Evolutionary conservation across 2,329 filamentous ascomycete genomes (phyloP).

Genomic region (Colletotrichum sp.): DNA sequence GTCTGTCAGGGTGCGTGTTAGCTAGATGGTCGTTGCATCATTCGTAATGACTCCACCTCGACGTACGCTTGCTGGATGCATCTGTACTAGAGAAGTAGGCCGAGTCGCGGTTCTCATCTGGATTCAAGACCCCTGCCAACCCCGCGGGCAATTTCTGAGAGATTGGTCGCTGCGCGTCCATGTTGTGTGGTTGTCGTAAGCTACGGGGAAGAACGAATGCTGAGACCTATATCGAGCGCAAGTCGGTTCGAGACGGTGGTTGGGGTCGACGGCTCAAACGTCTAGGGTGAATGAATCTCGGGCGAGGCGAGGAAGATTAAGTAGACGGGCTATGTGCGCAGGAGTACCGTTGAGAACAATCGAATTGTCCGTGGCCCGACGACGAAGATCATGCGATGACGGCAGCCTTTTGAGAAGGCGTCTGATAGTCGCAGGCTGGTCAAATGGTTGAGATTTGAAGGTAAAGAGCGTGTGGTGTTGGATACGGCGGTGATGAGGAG

Average conservation of each 20-base stretch:
- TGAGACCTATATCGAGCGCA: not conserved
- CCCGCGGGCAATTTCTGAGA: conserved; percentile 53
- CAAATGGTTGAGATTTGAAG: not conserved
- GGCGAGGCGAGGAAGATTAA: not conserved
- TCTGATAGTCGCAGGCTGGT: not conserved
- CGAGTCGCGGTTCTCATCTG: conserved; percentile 51
- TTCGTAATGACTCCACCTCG: not conserved
- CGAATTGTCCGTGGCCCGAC: not conserved
- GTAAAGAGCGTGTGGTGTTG: conserved; percentile 6
- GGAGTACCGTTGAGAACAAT: not conserved
- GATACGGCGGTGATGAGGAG: not conserved
- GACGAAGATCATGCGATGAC: conserved; percentile 6
- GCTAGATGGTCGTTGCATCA: conserved; percentile 6
- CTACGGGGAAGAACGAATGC: not conserved
- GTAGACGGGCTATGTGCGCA: not conserved
- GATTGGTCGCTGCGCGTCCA: conserved; percentile 21
- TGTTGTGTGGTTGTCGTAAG: not conserved
- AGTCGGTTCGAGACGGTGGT: not conserved
- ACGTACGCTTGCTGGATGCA: conserved; percentile 47
- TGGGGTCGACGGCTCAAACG: not conserved
- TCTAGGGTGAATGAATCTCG: not conserved
- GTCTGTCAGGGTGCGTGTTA: conserved; percentile 33
- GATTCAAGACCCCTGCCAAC: conserved; percentile 56
- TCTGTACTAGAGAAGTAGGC: conserved; percentile 50
- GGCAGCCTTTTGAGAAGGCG: not conserved